These are phyloP conservation scores for Trichosphaerium sp. DNA, from an alignment of 78 protist species.

Conservation along the genomic window DNA sequence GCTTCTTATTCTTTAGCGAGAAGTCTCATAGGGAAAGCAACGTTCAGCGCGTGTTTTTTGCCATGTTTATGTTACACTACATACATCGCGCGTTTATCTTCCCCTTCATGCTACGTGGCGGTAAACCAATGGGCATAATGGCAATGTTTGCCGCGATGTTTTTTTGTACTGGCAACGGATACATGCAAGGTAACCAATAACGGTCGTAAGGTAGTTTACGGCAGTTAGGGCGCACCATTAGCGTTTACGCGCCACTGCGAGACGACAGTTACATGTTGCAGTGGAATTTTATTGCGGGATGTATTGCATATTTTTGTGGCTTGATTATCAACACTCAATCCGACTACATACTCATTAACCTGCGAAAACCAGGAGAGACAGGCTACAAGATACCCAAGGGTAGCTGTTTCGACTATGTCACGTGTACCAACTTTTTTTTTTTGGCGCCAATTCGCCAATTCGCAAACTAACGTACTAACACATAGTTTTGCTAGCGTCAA, in stretches of 20 bases:
- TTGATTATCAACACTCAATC: conserved; percentile 28
- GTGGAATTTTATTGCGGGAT: neutral
- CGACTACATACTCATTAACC: conserved; percentile 22
- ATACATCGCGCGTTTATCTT: conserved; percentile 5
- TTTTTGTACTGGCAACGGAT: conserved; percentile 8
- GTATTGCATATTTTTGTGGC: neutral
- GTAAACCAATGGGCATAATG: neutral
- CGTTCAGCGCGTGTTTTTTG: neutral
- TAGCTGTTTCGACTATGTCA: too few relatives aligned
- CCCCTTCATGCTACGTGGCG: neutral
- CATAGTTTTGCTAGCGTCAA: too few relatives aligned
- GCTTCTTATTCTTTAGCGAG: too few relatives aligned
- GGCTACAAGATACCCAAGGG: conserved; percentile 1
- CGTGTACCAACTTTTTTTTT: too few relatives aligned
- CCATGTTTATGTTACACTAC: conserved; percentile 13
- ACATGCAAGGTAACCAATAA: too few relatives aligned
- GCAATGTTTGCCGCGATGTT: neutral
- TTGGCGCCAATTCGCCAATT: too few relatives aligned
- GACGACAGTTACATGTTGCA: neutral
- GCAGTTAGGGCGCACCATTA: neutral
- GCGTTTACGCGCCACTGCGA: neutral
- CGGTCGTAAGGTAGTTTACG: neutral
- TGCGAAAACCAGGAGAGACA: conserved; percentile 24
- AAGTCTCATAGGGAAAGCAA: too few relatives aligned
- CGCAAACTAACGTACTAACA: too few relatives aligned